phyloP scores from a whole-genome alignment of 805 yeast species.

The Ascoidea asiatica region DNA sequence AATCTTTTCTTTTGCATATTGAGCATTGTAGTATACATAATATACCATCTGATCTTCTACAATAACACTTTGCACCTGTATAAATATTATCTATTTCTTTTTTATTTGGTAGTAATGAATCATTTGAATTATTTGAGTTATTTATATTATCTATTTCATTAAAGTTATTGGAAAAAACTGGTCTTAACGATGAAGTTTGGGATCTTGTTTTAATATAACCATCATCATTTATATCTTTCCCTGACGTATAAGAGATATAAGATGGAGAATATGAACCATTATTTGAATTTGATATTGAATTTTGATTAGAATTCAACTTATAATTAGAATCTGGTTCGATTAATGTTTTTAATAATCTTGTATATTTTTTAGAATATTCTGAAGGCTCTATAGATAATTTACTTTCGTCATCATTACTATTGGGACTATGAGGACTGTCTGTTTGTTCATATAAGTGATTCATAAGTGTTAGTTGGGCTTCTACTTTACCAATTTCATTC shows the following conservation, averaged over 20 bases:
- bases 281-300: too few species aligned
- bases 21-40: conserved; percentile 57
- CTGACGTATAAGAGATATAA: conserved; percentile 1
- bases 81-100: conserved; percentile 19
- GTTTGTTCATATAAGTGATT: conserved; percentile 23
- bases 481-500: conserved; percentile 42
- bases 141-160: too few species aligned
- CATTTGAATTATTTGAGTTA: background rate
- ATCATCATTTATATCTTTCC: conserved; percentile 8
- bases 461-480: conserved; percentile 40
- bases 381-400: conserved; percentile 25
- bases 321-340: too few species aligned
- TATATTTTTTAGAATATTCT: conserved; percentile 31
- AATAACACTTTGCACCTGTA: conserved; percentile 33
- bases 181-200: conserved; percentile 24
- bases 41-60: conserved; percentile 57
- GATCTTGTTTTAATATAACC: conserved; percentile 32
- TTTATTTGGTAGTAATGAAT: conserved; percentile 9
- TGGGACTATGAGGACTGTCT: conserved; percentile 10
- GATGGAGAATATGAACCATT: too few species aligned
- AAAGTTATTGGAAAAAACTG: conserved; percentile 1
- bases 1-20: conserved; percentile 52
- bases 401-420: conserved; percentile 19
- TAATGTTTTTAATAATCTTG: conserved; percentile 14
- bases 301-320: too few species aligned